These are phyloP conservation scores for Cyclotella atomus DNA, from an alignment of 108 stramenopile genomes.

Conservation along the genomic window DNA sequence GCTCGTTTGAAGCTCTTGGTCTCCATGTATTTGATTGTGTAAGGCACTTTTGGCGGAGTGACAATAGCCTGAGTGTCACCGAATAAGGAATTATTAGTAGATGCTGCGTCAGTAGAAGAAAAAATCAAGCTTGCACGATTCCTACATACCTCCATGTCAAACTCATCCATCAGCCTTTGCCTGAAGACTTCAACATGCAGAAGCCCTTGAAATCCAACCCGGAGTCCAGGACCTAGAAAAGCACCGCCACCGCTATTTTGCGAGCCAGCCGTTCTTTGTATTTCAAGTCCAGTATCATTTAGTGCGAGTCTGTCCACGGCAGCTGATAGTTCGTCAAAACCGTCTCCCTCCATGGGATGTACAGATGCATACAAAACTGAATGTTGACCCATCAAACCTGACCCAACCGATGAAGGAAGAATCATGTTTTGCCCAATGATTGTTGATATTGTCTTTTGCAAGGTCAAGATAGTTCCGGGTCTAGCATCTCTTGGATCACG, in stretches of 20 bases:
- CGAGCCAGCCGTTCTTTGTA: constrained; percentile 62
- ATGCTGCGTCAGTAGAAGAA: too few relatives aligned
- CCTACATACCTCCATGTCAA: constrained; percentile 60
- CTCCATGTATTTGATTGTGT: constrained; percentile 81
- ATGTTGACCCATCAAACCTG: constrained; percentile 48
- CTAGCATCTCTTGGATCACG: constrained; percentile 90
- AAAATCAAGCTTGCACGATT: background rate
- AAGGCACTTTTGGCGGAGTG: constrained; percentile 97
- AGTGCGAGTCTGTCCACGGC: constrained; percentile 93
- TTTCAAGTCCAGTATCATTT: constrained; percentile 92
- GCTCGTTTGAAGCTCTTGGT: constrained; percentile 84
- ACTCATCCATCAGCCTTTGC: constrained; percentile 95
- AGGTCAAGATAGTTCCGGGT: constrained; percentile 89
- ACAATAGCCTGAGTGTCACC: constrained; percentile 96
- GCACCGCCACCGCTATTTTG: constrained; percentile 71
- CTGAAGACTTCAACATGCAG: constrained; percentile 98
- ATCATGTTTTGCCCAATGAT: constrained; percentile 52
- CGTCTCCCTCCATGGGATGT: constrained; percentile 90
- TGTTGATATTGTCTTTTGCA: constrained; percentile 53
- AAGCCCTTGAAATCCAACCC: constrained; percentile 97
- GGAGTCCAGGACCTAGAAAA: constrained; percentile 91
- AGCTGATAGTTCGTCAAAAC: constrained; percentile 88
- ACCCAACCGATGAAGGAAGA: constrained; percentile 42
- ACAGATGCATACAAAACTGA: constrained; percentile 96
- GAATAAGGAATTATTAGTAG: too few relatives aligned